phyloP scores from a whole-genome alignment of 2,329 filamentous ascomycete genomes.

The Passalora sequoiae region DNA sequence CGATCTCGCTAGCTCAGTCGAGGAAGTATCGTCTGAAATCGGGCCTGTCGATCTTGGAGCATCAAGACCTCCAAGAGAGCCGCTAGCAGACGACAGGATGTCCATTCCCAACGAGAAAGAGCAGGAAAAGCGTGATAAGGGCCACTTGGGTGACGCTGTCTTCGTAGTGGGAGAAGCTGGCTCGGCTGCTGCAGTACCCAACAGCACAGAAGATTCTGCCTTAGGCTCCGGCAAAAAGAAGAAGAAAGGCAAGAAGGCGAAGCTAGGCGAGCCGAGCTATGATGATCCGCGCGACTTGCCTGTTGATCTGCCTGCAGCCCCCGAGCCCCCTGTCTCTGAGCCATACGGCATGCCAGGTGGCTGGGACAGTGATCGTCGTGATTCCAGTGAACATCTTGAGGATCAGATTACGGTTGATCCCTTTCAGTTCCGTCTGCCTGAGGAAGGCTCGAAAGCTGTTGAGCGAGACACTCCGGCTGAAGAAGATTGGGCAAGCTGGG shows the following conservation, averaged over 20 bases:
- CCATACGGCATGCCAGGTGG: slow-evolving; percentile 26
- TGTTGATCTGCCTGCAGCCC: neutral
- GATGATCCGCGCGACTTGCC: slow-evolving; percentile 29
- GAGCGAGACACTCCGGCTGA: slow-evolving; percentile 16
- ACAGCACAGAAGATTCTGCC: slow-evolving; percentile 20
- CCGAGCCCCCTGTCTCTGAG: slow-evolving; percentile 7
- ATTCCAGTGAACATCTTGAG: slow-evolving; percentile 24
- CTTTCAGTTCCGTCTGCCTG: slow-evolving; percentile 19
- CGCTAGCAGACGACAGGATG: slow-evolving; percentile 24
- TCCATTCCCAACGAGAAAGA: slow-evolving; percentile 33
- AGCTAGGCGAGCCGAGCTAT: slow-evolving; percentile 29
- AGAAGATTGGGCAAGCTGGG: slow-evolving; percentile 20
- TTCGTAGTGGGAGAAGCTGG: slow-evolving; percentile 27
- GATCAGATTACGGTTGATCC: slow-evolving; percentile 13
- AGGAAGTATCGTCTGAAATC: neutral
- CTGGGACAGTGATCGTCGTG: slow-evolving; percentile 22
- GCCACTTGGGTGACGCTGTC: slow-evolving; percentile 29
- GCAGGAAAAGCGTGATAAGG: slow-evolving; percentile 42
- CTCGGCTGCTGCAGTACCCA: slow-evolving; percentile 22
- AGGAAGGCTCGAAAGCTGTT: slow-evolving; percentile 11
- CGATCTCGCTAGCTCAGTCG: slow-evolving; percentile 7
- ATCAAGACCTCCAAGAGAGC: neutral
- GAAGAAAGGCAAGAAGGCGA: slow-evolving; percentile 38
- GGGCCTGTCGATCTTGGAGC: neutral
- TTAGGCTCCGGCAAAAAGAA: slow-evolving; percentile 29